These are phyloP conservation scores for Trametes punicea DNA, from an alignment of 768 basidiomycete genomes.

Conservation along the genomic window DNA sequence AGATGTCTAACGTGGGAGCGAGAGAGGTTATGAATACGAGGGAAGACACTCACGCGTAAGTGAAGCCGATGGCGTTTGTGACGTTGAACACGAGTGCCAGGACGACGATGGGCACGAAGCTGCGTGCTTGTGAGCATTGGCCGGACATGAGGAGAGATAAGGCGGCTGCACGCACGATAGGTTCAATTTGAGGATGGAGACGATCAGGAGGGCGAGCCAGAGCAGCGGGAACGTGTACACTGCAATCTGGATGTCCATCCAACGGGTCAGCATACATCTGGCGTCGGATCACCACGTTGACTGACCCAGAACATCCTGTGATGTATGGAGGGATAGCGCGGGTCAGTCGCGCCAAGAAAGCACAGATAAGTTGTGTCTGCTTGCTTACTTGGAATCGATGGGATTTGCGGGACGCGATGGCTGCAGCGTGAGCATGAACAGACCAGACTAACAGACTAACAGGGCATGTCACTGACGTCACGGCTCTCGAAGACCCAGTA, in stretches of 20 bases:
- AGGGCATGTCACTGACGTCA: conserved; percentile 60
- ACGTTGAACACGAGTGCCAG: conserved; percentile 96
- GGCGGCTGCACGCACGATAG: conserved; percentile 59
- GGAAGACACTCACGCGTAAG: conserved; percentile 69
- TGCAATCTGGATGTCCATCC: conserved; percentile 55
- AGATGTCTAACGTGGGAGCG: background rate
- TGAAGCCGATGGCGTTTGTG: conserved; percentile 95
- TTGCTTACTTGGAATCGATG: conserved; percentile 70
- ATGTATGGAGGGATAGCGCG: conserved; percentile 8
- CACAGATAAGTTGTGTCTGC: conserved; percentile 27
- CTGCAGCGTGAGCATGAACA: conserved; percentile 37
- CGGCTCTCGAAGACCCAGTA: conserved; percentile 99
- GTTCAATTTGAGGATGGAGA: conserved; percentile 86
- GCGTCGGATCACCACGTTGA: background rate
- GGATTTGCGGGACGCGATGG: conserved; percentile 87
- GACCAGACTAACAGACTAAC: background rate
- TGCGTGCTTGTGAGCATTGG: conserved; percentile 31
- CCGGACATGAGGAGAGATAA: background rate
- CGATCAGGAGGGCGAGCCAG: conserved; percentile 84
- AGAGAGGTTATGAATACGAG: background rate
- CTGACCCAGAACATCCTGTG: conserved; percentile 90
- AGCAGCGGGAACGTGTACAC: conserved; percentile 86
- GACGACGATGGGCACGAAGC: conserved; percentile 91
- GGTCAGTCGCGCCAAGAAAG: background rate
- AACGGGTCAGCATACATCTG: background rate